These are phyloP conservation scores for Cercospora nicotianae DNA, from an alignment of 2,329 filamentous ascomycete genomes.

Conservation along the genomic window DNA sequence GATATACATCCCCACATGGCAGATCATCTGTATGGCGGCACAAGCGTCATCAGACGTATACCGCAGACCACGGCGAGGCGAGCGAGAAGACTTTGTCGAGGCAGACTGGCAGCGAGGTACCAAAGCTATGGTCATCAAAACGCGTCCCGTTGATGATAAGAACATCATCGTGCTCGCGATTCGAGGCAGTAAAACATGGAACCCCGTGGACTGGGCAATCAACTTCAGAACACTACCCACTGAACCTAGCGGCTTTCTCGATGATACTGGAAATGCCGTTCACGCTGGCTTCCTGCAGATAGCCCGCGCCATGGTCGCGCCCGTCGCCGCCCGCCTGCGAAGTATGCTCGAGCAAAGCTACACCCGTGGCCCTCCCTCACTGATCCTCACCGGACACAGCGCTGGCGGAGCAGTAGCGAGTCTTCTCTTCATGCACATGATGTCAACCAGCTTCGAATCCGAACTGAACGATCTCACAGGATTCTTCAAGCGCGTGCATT, in stretches of 20 bases:
- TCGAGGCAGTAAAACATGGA: constrained; percentile 65
- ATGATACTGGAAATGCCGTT: constrained; percentile 74
- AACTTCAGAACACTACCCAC: constrained; percentile 72
- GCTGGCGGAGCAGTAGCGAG: constrained; percentile 82
- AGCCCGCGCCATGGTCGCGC: constrained; percentile 70
- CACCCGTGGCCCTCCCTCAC: constrained; percentile 61
- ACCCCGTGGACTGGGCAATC: constrained; percentile 82
- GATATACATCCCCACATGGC: constrained; percentile 73
- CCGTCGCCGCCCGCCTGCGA: constrained; percentile 69
- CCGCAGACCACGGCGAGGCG: constrained; percentile 60
- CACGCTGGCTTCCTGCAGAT: constrained; percentile 78
- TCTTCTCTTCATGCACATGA: constrained; percentile 79
- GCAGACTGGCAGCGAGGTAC: constrained; percentile 73
- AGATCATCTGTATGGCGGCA: constrained; percentile 74
- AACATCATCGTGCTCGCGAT: constrained; percentile 82
- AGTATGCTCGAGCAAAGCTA: constrained; percentile 72
- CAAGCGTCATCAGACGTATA: constrained; percentile 77
- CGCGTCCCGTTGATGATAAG: constrained; percentile 72
- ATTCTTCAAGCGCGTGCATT: constrained; percentile 77
- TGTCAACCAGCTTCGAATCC: constrained; percentile 61
- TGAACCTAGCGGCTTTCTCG: constrained; percentile 68
- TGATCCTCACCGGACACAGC: constrained; percentile 83
- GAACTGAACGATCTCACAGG: constrained; percentile 69
- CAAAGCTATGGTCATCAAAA: constrained; percentile 84
- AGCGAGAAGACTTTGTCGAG: constrained; percentile 68